Percentiles rank a stretch among this genome's conserved stretches.
phyloP scores from a whole-genome alignment of 495 filamentous ascomycete species.

The Penicillium egyptiacum region DNA sequence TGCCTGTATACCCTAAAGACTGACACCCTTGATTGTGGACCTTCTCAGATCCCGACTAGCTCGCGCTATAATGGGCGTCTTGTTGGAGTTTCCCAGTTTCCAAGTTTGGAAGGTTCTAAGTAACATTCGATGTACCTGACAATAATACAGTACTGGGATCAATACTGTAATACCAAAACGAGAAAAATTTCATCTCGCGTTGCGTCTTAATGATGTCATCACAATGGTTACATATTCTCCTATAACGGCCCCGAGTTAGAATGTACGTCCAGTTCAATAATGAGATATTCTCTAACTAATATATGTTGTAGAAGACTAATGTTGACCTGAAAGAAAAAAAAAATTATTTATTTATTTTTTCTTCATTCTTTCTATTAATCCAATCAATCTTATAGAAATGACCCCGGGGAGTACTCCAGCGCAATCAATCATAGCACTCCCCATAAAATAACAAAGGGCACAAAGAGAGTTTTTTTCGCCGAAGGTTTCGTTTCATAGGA shows the following conservation, averaged over 20 bases:
- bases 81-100: neutral
- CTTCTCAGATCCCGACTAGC: neutral
- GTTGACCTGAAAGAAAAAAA: neutral
- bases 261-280: constrained; percentile 1
- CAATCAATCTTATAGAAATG: neutral
- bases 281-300: neutral
- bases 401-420: neutral
- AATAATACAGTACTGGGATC: neutral
- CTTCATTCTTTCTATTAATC: neutral
- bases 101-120: neutral
- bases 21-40: neutral
- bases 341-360: neutral
- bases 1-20: neutral
- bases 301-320: neutral
- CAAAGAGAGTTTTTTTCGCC: constrained; percentile 14
- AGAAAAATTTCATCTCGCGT: neutral
- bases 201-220: constrained; percentile 33
- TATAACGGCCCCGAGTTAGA: neutral
- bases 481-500: constrained; percentile 16
- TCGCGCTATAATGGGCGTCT: neutral
- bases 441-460: constrained; percentile 15
- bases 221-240: neutral
- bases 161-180: constrained; percentile 3
- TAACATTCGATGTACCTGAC: constrained; percentile 1
- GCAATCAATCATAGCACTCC: constrained; percentile 14